Conservation (phyloP, 2,329 filamentous ascomycete genomes). For the Xylaria sp. region DNA sequence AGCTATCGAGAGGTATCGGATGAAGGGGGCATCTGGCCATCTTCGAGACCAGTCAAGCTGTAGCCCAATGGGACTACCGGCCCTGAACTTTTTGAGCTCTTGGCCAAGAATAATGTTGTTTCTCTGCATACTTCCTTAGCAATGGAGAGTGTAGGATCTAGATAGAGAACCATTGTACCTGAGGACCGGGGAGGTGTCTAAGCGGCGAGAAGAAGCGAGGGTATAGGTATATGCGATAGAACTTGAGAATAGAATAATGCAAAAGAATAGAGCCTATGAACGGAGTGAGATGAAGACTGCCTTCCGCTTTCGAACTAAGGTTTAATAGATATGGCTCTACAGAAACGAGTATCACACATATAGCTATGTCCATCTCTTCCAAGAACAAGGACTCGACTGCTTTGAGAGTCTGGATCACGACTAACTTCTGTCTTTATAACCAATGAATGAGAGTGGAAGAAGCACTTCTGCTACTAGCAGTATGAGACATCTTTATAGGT, state of each 20-base stretch:
- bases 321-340: constrained; percentile 28
- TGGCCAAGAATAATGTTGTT: constrained; percentile 55
- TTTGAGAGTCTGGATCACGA: background rate
- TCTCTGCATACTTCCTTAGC: constrained; percentile 44
- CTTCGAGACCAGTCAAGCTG: constrained; percentile 48
- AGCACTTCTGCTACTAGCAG: too few species aligned
- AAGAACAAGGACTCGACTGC: background rate
- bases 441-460: background rate
- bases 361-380: constrained; percentile 34
- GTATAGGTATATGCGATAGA: constrained; percentile 54
- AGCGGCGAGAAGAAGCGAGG: constrained; percentile 56
- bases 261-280: constrained; percentile 13
- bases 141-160: background rate
- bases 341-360: constrained; percentile 29
- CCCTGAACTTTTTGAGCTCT: constrained; percentile 47
- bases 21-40: constrained; percentile 51
- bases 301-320: background rate
- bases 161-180: constrained; percentile 43
- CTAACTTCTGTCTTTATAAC: background rate
- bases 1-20: constrained; percentile 51
- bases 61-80: constrained; percentile 43
- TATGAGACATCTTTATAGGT: background rate
- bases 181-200: constrained; percentile 57
- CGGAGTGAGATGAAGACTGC: background rate
- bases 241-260: constrained; percentile 43